Percentiles rank a stretch among this genome's conserved stretches.
Conservation (phyloP, 768 basidiomycete species). For the Asterophora lycoperdoides region DNA sequence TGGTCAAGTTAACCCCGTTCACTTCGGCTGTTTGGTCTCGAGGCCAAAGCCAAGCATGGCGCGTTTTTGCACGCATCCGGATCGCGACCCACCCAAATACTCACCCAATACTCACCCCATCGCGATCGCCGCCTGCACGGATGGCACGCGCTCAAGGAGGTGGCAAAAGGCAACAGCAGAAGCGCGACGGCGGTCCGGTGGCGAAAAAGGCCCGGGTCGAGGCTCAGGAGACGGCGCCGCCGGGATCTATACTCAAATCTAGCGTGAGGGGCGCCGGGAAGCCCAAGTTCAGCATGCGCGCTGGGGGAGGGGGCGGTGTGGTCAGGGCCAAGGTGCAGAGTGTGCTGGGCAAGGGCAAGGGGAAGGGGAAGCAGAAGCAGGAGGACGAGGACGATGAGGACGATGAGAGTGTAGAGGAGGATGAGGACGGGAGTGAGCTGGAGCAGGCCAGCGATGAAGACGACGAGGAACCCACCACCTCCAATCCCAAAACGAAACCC, state of each 20-base stretch:
- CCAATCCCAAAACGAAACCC: constrained; percentile 16
- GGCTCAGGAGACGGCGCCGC: neutral
- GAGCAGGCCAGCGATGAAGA: neutral
- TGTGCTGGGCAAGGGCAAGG: neutral
- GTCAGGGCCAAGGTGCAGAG: neutral
- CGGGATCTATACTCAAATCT: no score
- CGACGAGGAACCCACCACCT: neutral
- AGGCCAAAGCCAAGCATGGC: neutral
- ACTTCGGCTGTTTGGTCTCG: neutral
- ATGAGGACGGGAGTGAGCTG: neutral
- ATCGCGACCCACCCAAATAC: neutral
- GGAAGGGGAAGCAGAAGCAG: neutral
- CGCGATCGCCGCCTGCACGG: no score
- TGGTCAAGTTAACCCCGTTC: no score
- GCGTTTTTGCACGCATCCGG: neutral
- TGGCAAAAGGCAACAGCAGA: neutral
- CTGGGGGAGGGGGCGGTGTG: neutral
- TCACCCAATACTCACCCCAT: neutral
- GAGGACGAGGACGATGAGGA: constrained; percentile 2
- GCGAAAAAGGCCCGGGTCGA: neutral
- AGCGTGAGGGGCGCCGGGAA: neutral
- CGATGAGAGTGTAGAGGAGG: no score
- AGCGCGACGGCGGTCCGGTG: neutral
- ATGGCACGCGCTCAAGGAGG: neutral
- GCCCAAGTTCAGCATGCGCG: constrained; percentile 8